Evolutionary conservation across 2,329 filamentous ascomycete species (phyloP).

Genomic region (Magnaporthiopsis rhizophila): DNA sequence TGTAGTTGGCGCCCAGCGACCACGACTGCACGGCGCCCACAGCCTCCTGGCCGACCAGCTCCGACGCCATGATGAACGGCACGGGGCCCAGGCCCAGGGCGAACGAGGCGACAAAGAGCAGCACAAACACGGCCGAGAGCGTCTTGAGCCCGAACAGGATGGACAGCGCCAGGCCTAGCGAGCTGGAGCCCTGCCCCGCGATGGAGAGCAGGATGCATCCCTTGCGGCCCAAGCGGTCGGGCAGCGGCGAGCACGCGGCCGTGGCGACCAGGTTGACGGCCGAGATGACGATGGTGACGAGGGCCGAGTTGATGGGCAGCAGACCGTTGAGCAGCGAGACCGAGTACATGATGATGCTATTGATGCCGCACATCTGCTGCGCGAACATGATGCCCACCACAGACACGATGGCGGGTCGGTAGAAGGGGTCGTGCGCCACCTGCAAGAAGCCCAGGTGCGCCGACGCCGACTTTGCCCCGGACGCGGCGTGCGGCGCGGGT

Average conservation of each 20-base stretch:
- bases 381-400: constrained; percentile 87
- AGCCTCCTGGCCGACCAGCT: constrained; percentile 83
- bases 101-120: constrained; percentile 84
- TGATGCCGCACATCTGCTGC: constrained; percentile 90
- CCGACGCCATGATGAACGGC: constrained; percentile 87
- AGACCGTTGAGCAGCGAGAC: constrained; percentile 79
- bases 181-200: constrained; percentile 72
- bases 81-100: constrained; percentile 87
- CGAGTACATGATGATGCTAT: constrained; percentile 98
- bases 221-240: constrained; percentile 84
- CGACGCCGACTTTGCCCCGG: constrained; percentile 14
- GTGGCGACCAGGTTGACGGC: constrained; percentile 81
- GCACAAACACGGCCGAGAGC: constrained; percentile 71
- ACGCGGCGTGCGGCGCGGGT: constrained; percentile 16
- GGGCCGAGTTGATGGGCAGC: constrained; percentile 69
- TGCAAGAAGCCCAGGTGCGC: constrained; percentile 51
- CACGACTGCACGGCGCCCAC: constrained; percentile 88
- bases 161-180: constrained; percentile 69
- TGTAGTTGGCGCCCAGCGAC: constrained; percentile 79
- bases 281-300: constrained; percentile 83
- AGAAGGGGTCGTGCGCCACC: constrained; percentile 59
- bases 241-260: constrained; percentile 69
- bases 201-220: constrained; percentile 76
- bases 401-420: constrained; percentile 68
- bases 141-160: constrained; percentile 67